phyloP scores from a whole-genome alignment of 1,139 yeast species.

The Fermentozyma sake region DNA sequence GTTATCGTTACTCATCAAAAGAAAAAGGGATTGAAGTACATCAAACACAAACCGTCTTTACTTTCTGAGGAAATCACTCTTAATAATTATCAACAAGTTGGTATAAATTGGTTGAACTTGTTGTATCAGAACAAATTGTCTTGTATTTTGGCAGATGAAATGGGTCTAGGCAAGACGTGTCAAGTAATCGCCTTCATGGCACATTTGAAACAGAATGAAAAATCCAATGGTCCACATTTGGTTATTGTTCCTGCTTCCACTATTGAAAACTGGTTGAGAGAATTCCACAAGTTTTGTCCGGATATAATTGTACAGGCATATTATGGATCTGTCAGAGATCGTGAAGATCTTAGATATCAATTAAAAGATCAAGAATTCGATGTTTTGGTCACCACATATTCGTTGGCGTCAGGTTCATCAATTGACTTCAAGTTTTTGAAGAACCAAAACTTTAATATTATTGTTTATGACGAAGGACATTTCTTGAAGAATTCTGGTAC shows the following conservation, averaged over 20 bases:
- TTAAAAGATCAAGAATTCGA: conserved; percentile 67
- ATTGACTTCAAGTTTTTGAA: conserved; percentile 77
- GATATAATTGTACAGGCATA: conserved; percentile 79
- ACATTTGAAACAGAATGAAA: conserved; percentile 61
- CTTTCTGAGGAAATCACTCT: conserved; percentile 61
- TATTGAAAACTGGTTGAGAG: conserved; percentile 95
- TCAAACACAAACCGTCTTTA: conserved; percentile 66
- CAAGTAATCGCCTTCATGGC: conserved; percentile 95
- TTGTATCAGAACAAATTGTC: conserved; percentile 75
- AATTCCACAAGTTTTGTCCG: conserved; percentile 87
- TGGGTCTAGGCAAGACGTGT: conserved; percentile 96
- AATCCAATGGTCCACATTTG: conserved; percentile 62
- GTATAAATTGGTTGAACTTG: conserved; percentile 86
- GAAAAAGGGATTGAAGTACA: conserved; percentile 39
- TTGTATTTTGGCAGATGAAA: conserved; percentile 95
- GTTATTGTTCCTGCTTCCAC: conserved; percentile 96
- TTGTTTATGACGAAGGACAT: conserved; percentile 97
- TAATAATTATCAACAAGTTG: conserved; percentile 91
- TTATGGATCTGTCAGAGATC: conserved; percentile 81
- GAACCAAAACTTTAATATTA: conserved; percentile 71
- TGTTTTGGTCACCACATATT: conserved; percentile 91
- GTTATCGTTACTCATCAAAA: conserved; percentile 10
- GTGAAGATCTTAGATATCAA: conserved; percentile 77
- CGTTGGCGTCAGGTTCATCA: conserved; percentile 82
- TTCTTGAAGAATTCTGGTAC: conserved; percentile 86